Evolutionary conservation across 208 protist species (phyloP).

Genomic region (Trichomonas gallinae): DNA sequence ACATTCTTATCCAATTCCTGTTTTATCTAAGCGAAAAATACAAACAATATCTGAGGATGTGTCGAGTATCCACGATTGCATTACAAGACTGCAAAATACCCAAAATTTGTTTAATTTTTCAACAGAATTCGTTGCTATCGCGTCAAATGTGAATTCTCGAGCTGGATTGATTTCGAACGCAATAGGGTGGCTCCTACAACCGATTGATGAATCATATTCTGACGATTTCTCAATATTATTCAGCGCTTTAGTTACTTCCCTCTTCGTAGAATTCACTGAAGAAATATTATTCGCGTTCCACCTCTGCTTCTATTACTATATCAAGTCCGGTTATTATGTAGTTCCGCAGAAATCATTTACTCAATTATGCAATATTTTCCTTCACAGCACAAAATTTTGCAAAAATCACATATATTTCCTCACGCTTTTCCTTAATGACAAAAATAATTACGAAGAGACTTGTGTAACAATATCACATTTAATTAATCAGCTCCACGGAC

Average conservation of each 20-base stretch:
- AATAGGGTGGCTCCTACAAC: not conserved
- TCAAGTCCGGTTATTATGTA: not conserved
- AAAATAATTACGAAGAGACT: not conserved
- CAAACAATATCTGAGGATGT: not conserved
- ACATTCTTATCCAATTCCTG: not conserved
- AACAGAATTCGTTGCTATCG: not conserved
- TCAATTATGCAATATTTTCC: not conserved
- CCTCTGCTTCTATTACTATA: not conserved
- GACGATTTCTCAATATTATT: not conserved
- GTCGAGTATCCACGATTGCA: not conserved
- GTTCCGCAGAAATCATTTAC: not conserved
- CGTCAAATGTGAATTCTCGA: not conserved
- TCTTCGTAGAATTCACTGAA: not conserved
- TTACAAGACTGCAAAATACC: not conserved
- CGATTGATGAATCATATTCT: not conserved
- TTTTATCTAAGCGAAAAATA: not conserved
- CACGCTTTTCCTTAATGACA: not conserved
- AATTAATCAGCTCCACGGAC: not conserved
- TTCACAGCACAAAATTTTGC: not conserved
- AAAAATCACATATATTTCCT: not conserved
- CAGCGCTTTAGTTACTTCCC: not conserved
- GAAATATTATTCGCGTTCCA: not conserved
- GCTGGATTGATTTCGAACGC: not conserved
- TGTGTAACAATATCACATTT: not conserved
- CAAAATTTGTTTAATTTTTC: not conserved